A percentile compares a stretch with the other conserved stretches of the same genome.
Evolutionary conservation across 2,329 filamentous ascomycete species (phyloP).

Genomic region (Hymenoscyphus occultus): DNA sequence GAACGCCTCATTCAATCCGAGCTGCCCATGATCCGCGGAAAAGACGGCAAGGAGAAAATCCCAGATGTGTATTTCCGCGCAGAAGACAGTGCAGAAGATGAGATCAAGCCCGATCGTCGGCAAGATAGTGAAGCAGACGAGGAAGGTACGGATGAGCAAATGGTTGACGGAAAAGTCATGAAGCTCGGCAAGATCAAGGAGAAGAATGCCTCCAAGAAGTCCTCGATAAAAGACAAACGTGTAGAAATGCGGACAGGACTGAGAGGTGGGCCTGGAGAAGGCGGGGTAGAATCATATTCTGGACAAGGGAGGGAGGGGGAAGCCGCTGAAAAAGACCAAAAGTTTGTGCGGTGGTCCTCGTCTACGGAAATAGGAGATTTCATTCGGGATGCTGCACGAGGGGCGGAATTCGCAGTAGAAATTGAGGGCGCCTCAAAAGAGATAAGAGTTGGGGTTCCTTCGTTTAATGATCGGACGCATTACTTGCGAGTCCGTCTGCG

Average conservation of each 20-base stretch:
- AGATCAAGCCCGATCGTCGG: constrained; percentile 40
- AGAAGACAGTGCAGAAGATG: constrained; percentile 66
- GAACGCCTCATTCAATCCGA: constrained; percentile 87
- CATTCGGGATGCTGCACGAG: constrained; percentile 82
- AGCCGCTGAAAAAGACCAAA: constrained; percentile 34
- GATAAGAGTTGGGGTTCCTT: constrained; percentile 77
- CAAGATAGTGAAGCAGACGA: constrained; percentile 37
- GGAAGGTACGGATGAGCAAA: constrained; percentile 46
- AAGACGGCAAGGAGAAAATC: constrained; percentile 63
- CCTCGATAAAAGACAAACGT: constrained; percentile 28
- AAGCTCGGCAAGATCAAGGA: constrained; percentile 38
- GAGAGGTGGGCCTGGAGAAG: constrained; percentile 50
- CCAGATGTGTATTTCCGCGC: constrained; percentile 78
- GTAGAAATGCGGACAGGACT: constrained; percentile 39
- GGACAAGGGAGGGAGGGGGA: constrained; percentile 61
- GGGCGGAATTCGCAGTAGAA: constrained; percentile 78
- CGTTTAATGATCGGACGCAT: constrained; percentile 86
- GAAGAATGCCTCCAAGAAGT: constrained; percentile 24
- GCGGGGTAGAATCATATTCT: constrained; percentile 67
- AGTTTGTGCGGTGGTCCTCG: constrained; percentile 83
- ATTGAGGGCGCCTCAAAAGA: constrained; percentile 69
- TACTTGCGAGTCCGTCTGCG: constrained; percentile 77
- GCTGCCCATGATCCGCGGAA: constrained; percentile 60
- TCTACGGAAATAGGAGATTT: constrained; percentile 93
- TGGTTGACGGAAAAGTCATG: constrained; percentile 45